phyloP scores from a whole-genome alignment of 306 rosid species.

The Dryas octopetala region DNA sequence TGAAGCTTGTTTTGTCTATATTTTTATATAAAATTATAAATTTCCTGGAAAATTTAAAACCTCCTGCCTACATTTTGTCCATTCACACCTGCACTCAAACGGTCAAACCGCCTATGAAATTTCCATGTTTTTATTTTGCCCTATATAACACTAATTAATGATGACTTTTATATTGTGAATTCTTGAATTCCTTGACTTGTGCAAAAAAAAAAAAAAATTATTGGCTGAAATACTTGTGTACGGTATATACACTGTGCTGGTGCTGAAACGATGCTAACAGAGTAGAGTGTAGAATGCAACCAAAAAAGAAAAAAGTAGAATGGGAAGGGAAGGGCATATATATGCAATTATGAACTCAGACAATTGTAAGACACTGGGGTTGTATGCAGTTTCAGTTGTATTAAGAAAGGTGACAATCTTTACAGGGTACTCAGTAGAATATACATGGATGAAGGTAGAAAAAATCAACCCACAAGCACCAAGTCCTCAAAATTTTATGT shows the following conservation, averaged over 20 bases:
- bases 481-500: background rate
- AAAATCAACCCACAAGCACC: slow-evolving; percentile 5
- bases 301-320: too few relatives aligned
- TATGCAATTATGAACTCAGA: background rate
- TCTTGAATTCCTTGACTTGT: background rate
- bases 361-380: background rate
- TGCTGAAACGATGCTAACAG: too few relatives aligned
- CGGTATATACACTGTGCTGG: too few relatives aligned
- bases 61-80: background rate
- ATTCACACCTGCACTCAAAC: background rate
- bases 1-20: too few relatives aligned
- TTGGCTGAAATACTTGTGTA: too few relatives aligned
- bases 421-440: slow-evolving; percentile 1
- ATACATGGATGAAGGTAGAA: background rate
- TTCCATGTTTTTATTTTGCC: background rate
- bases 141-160: background rate
- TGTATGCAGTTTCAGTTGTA: background rate
- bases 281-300: too few relatives aligned
- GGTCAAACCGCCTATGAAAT: background rate
- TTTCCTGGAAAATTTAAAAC: too few relatives aligned
- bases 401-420: background rate
- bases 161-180: background rate
- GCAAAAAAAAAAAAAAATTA: background rate
- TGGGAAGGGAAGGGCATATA: background rate
- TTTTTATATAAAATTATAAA: too few relatives aligned